Base-by-base conservation (phyloP, 352 stramenopile genomes). In the Phytophthora ramorum region DNA sequence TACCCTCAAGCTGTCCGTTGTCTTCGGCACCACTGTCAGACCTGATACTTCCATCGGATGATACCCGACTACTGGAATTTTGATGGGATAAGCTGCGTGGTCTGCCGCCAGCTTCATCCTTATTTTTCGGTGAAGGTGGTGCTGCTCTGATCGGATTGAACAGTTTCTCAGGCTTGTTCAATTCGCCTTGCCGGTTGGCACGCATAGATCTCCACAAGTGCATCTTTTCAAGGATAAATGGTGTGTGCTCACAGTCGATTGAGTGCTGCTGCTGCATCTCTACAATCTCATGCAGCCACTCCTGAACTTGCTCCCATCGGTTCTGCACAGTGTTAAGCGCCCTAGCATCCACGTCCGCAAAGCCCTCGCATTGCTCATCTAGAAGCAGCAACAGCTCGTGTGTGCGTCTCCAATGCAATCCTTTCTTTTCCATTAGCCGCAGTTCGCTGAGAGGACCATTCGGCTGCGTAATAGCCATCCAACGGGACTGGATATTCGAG, bases 191-290 rank as follows among this genome's bases (percentile, higher is more conserved):
- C 35, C 56, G 35, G 28, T 35, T 30, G 13, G 26, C 17, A 13
- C 41, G 40, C 8, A 47, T 47, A 4, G 50, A 26, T 8, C 77
- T 78, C 7, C 84, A 48, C 19, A 93, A 50, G 26, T 85, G 71
- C 66, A 93, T 84, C 52, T 89, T 90, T 53, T 86, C 80, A 2
- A 93, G 72, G 30, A 91, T 83, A 30, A 90, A 87, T 2, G 85
- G 85, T 7, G 81, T 90, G 1, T 73, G 61, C 20, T 90, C 71
- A 43, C 85, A 91, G 40, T 93, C 77, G 28, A 93, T 89, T 20
- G 72, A 76, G 59, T 93, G 85, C 14, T 80, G 59, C 12, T 57
- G 26, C 43, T 90, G 82, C 82, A 93, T 93, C 20, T 75, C 52
- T 1, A 90, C 63, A 19, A 89, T 70, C 32, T 87, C 75, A 9